Conservation (phyloP, 2,329 filamentous ascomycete genomes). For the Penicillium oxalicum region DNA sequence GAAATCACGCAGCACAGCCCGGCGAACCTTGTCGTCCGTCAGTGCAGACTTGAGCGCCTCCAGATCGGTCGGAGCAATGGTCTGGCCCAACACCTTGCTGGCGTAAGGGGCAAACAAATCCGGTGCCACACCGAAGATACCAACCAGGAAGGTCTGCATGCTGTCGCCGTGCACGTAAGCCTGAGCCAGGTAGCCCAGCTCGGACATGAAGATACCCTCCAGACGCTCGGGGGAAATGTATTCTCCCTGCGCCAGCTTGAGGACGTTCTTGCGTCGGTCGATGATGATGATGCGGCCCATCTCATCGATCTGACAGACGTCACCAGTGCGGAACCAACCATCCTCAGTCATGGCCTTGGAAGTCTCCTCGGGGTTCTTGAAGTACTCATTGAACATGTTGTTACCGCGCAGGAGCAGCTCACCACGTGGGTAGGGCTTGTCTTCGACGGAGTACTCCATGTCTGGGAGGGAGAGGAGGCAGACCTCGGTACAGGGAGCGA, state of each 20-base stretch:
- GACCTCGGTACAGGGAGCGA: constrained; percentile 62
- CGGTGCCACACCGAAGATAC: constrained; percentile 80
- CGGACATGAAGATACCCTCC: constrained; percentile 87
- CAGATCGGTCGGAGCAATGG: constrained; percentile 58
- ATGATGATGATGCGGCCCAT: constrained; percentile 86
- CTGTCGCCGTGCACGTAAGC: constrained; percentile 90
- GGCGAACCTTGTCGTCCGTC: constrained; percentile 63
- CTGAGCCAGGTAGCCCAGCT: constrained; percentile 68
- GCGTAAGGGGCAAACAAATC: constrained; percentile 77
- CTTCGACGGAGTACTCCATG: constrained; percentile 83
- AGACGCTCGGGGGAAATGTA: constrained; percentile 97
- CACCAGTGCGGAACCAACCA: constrained; percentile 96
- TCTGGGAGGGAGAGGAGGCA: constrained; percentile 85
- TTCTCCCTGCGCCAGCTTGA: constrained; percentile 95
- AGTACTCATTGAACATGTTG: constrained; percentile 80
- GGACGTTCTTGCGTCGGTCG: constrained; percentile 97
- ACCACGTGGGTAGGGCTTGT: constrained; percentile 84
- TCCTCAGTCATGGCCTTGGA: constrained; percentile 73
- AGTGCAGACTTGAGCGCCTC: constrained; percentile 62
- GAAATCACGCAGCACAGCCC: constrained; percentile 70
- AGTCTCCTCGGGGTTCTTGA: constrained; percentile 84
- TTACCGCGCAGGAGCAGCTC: constrained; percentile 79
- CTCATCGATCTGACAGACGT: constrained; percentile 80
- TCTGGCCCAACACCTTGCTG: constrained; percentile 65
- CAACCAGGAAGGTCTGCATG: constrained; percentile 74